phyloP scores from a whole-genome alignment of 2,329 filamentous ascomycete species.

The Diplodia scrobiculata region DNA sequence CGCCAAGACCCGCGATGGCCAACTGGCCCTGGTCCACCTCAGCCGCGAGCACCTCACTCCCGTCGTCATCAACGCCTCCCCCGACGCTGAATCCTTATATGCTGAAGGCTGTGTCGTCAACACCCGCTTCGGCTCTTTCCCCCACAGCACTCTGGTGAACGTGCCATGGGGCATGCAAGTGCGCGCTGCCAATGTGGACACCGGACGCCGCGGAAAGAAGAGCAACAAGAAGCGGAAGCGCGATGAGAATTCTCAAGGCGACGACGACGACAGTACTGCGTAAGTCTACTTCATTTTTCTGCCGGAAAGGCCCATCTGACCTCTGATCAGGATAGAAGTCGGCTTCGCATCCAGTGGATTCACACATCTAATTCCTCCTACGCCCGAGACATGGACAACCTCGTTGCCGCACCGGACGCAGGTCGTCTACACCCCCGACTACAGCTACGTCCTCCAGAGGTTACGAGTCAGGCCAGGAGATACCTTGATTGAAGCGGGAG shows the following conservation, averaged over 20 bases:
- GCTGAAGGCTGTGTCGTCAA: constrained; percentile 64
- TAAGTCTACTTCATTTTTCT: neutral
- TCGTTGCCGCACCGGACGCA: constrained; percentile 80
- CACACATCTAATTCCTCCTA: constrained; percentile 75
- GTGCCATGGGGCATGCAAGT: constrained; percentile 92
- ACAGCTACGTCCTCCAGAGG: constrained; percentile 79
- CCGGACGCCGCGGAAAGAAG: constrained; percentile 79
- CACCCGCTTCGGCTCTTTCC: constrained; percentile 83
- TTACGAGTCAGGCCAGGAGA: constrained; percentile 73
- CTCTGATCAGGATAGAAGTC: constrained; percentile 36
- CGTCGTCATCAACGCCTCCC: constrained; percentile 55
- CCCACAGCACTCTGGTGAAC: constrained; percentile 59
- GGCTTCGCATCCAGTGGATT: constrained; percentile 66
- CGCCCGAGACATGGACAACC: constrained; percentile 79
- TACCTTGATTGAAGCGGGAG: constrained; percentile 75
- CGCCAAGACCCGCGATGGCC: constrained; percentile 61
- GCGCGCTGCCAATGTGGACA: constrained; percentile 84
- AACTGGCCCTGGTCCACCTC: constrained; percentile 81
- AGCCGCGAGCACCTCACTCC: constrained; percentile 84
- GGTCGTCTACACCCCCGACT: constrained; percentile 84
- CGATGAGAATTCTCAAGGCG: constrained; percentile 41
- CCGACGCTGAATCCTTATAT: constrained; percentile 45
- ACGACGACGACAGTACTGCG: constrained; percentile 40
- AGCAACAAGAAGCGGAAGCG: constrained; percentile 52
- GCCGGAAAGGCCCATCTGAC: neutral